Base-by-base conservation (phyloP, 2,329 filamentous ascomycete species). In the Xylaria sp. region DNA sequence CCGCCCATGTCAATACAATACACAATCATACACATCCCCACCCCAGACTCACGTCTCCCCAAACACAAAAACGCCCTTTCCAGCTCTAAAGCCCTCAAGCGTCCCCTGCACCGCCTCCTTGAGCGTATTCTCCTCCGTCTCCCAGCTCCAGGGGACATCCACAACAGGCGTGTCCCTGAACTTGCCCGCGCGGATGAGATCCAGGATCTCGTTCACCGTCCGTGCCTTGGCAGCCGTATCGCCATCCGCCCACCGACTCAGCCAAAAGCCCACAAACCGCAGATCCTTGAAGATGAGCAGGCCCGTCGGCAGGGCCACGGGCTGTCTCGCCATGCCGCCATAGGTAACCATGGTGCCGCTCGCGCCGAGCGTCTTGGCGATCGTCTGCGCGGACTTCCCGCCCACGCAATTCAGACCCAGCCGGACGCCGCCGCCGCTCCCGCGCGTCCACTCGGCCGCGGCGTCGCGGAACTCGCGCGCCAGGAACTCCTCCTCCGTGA, bases 201-300 rank as follows among this genome's bases (percentile, higher is more conserved):
- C 87, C 69, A 99, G 82, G 42, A 99, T 90, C 81, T 97, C 93
- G 28, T 91, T 87, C n/a, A 98, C 90, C 53, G 93, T 97, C 77
- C 86, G 87, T 78, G 88, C 87, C 83, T 97, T 97, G 68, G 91
- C 89, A 6, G 86, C 84, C 0, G 90, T 87, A 74, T 97, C 86
- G 71, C 86, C 83, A 77, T 94, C 90, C 57, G 92, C 93, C 95
- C 96, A 98, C 68, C 87, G 89, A 77, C 92, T 96, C 28, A 98
- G 89, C 96, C 96, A 99, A 81, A 98, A 99, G 4, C 96, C 97
- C 70, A 93, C 87, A 77, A 97, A 97, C 60, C 88, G 86, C 61
- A 98, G 86, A 74, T 98, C 90, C 80, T 95, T 96, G 84, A 99
- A 99, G 75, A 99, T 99, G 68, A 98, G 84, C 73, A 97, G 84